A percentile compares a stretch with the other conserved stretches of the same genome.
Evolutionary conservation across 2,329 filamentous ascomycete genomes (phyloP).

Genomic region (Ophiostoma populinum): DNA sequence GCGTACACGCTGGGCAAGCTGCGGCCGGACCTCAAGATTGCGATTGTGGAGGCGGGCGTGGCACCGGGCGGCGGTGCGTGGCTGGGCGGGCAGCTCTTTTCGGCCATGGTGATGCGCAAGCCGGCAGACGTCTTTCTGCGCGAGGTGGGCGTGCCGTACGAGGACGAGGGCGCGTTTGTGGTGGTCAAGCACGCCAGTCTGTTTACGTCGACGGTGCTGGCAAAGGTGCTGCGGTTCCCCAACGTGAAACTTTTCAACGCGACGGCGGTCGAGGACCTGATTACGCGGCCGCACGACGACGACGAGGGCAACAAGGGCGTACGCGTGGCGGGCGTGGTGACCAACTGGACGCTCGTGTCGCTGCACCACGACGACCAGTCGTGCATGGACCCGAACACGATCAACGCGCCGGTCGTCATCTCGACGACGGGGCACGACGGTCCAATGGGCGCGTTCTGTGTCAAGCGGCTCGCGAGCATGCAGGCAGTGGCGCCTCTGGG

Average conservation of each 20-base stretch:
- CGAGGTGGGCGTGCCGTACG: conserved; percentile 68
- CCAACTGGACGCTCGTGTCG: conserved; percentile 86
- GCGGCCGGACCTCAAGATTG: conserved; percentile 80
- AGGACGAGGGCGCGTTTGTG: conserved; percentile 76
- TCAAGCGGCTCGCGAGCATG: conserved; percentile 86
- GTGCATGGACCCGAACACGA: conserved; percentile 96
- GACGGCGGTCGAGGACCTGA: conserved; percentile 79
- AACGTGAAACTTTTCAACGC: conserved; percentile 97
- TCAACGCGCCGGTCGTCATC: conserved; percentile 79
- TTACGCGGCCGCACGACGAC: conserved; percentile 44
- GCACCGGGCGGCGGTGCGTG: conserved; percentile 79
- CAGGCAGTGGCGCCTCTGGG: conserved; percentile 65
- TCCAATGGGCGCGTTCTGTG: conserved; percentile 78
- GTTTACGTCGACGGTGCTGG: conserved; percentile 77
- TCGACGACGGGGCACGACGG: conserved; percentile 83
- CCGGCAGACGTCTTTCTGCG: conserved; percentile 71
- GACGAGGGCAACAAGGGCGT: conserved; percentile 32
- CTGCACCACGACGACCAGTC: conserved; percentile 80
- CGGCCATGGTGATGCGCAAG: conserved; percentile 89
- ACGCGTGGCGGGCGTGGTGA: conserved; percentile 75
- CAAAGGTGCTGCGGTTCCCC: conserved; percentile 65
- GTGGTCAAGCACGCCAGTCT: conserved; percentile 89
- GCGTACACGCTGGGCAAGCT: conserved; percentile 72
- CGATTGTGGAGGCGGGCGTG: conserved; percentile 76
- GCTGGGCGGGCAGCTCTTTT: conserved; percentile 89